phyloP scores from a whole-genome alignment of 768 basidiomycete genomes.

The Antrodiella citrinella region DNA sequence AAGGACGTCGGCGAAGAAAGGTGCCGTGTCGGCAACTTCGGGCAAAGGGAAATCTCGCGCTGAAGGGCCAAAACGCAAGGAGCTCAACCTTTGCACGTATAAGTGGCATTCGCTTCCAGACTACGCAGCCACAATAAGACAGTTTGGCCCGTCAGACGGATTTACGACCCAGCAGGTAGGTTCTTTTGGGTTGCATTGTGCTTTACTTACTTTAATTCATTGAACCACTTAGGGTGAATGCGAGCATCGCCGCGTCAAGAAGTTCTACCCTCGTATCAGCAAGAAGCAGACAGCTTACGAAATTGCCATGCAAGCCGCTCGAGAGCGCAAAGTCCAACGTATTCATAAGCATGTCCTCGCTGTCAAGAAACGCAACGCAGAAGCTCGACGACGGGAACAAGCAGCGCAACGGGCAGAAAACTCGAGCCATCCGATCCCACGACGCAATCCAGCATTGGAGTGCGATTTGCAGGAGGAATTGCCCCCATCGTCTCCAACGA shows the following conservation, averaged over 20 bases:
- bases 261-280: not conserved
- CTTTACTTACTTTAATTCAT: no score
- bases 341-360: not conserved
- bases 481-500: not conserved
- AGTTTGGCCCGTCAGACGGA: conserved; percentile 17
- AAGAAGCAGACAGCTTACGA: not conserved
- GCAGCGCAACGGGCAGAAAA: not conserved
- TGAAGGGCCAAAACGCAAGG: not conserved
- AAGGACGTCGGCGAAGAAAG: conserved; percentile 1
- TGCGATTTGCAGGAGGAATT: no score
- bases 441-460: no score
- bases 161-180: conserved; percentile 22
- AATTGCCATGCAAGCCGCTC: not conserved
- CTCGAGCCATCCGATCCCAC: not conserved
- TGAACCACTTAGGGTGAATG: conserved; percentile 5
- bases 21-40: not conserved
- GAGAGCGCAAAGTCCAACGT: not conserved
- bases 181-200: no score
- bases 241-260: conserved; percentile 4
- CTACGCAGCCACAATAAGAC: conserved; percentile 8
- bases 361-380: not conserved
- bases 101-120: conserved; percentile 21
- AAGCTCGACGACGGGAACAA: not conserved
- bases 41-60: not conserved
- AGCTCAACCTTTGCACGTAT: conserved; percentile 16